A percentile compares a stretch with the other conserved stretches of the same genome.
Evolutionary conservation across 306 rosid species (phyloP).

Genomic region (Aeschynomene evenia): DNA sequence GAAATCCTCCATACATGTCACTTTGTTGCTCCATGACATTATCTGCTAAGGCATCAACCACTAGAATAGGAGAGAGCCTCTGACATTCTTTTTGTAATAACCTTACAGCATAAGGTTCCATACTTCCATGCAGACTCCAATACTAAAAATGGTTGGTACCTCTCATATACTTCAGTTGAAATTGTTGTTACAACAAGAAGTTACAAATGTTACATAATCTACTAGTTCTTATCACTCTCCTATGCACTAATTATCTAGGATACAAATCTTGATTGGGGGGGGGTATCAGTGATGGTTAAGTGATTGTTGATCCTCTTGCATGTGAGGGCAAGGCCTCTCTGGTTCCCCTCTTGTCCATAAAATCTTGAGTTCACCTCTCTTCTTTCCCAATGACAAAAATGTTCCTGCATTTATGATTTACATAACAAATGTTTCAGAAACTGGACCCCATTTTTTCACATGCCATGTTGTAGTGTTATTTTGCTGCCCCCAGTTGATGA

Average conservation of each 20-base stretch:
- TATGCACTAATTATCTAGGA: conserved; percentile 34
- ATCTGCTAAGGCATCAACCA: background rate
- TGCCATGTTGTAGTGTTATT: background rate
- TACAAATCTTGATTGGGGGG: conserved; percentile 30
- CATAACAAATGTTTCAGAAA: conserved; percentile 15
- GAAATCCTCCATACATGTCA: background rate
- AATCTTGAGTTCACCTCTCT: conserved; percentile 82
- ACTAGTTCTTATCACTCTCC: conserved; percentile 39
- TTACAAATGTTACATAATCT: conserved; percentile 41
- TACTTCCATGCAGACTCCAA: background rate
- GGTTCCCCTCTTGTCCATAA: conserved; percentile 97
- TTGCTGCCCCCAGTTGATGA: background rate
- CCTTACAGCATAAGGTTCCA: background rate
- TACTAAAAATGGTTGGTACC: background rate
- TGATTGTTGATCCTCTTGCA: conserved; percentile 54
- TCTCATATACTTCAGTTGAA: conserved; percentile 7
- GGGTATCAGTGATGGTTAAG: conserved; percentile 37
- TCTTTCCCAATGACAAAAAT: conserved; percentile 83
- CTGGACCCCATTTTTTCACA: background rate
- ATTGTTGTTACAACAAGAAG: conserved; percentile 31
- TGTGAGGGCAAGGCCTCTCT: conserved; percentile 79
- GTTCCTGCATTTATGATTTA: conserved; percentile 62
- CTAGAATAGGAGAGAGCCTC: background rate
- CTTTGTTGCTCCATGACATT: background rate
- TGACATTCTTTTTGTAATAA: too few relatives aligned